Percentiles rank a stretch among this genome's conserved stretches.
Evolutionary conservation across 164 flowering plant species (phyloP).

Genomic region (Macadamia tetraphylla): DNA sequence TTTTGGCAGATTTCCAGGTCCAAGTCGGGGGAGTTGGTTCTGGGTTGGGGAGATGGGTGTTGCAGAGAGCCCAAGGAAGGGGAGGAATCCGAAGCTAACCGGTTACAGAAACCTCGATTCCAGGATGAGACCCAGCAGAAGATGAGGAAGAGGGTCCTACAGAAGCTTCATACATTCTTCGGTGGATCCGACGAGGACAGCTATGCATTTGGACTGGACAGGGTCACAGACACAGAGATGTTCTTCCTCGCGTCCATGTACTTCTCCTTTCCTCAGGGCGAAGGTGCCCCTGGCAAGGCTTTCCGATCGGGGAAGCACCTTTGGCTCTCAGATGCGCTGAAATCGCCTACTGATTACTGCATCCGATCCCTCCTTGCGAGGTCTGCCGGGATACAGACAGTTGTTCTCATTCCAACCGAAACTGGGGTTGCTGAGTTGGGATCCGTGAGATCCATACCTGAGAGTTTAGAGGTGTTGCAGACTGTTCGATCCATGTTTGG

Average conservation of each 20-base stretch:
- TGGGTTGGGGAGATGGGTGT: constrained; percentile 96
- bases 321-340: constrained; percentile 63
- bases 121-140: constrained; percentile 70
- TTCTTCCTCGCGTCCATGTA: constrained; percentile 95
- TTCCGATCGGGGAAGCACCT: constrained; percentile 57
- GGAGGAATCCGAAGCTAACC: constrained; percentile 48
- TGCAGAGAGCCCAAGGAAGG: constrained; percentile 83
- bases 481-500: constrained; percentile 51
- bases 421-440: constrained; percentile 91
- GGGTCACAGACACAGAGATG: constrained; percentile 90
- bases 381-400: constrained; percentile 80
- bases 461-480: constrained; percentile 52
- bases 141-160: constrained; percentile 79
- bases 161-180: constrained; percentile 64
- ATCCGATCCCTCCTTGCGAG: constrained; percentile 71
- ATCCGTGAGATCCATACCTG: constrained; percentile 65
- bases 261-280: constrained; percentile 75
- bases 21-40: constrained; percentile 61
- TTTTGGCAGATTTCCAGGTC: constrained; percentile 88
- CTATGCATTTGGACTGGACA: constrained; percentile 69
- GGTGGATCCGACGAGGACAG: constrained; percentile 87
- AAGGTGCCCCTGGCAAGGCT: constrained; percentile 87
- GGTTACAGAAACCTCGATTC: constrained; percentile 25
- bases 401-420: constrained; percentile 78
- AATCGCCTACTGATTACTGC: constrained; percentile 56